A percentile compares a stretch with the other conserved stretches of the same genome.
phyloP scores from a whole-genome alignment of 495 filamentous ascomycete species.

The Parachaetomium inaequale region DNA sequence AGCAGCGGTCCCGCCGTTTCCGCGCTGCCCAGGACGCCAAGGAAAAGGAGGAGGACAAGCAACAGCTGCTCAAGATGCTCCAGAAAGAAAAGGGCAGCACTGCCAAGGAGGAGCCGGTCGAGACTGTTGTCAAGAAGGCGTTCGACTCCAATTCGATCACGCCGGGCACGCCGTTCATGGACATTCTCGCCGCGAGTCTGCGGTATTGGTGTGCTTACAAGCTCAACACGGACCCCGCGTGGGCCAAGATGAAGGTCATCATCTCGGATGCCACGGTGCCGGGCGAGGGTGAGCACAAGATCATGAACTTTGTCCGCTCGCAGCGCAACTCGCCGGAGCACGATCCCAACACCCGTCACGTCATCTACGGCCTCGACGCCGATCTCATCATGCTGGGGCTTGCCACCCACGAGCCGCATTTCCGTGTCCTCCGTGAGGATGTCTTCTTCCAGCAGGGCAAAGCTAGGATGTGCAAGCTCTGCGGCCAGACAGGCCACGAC shows the following conservation, averaged over 20 bases:
- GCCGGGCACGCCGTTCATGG: conserved; percentile 98
- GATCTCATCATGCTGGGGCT: conserved; percentile 99
- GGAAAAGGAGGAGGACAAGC: conserved; percentile 89
- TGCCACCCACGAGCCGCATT: conserved; percentile 95
- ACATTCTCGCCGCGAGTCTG: conserved; percentile 84
- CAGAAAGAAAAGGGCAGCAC: conserved; percentile 63
- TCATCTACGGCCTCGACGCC: conserved; percentile 93
- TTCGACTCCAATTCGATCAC: conserved; percentile 99
- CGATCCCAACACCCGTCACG: conserved; percentile 94
- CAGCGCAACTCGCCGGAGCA: conserved; percentile 87
- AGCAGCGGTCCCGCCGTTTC: conserved; percentile 88
- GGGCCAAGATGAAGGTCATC: conserved; percentile 95
- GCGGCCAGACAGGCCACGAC: conserved; percentile 86
- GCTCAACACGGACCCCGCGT: conserved; percentile 93
- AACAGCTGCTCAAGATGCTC: conserved; percentile 77
- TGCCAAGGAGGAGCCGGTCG: conserved; percentile 56
- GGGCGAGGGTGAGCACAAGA: conserved; percentile 98
- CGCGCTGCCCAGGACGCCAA: conserved; percentile 90
- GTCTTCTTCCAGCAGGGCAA: conserved; percentile 89
- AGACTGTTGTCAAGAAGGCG: conserved; percentile 76
- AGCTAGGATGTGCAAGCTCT: conserved; percentile 74
- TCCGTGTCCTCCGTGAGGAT: conserved; percentile 94
- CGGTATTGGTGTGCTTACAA: conserved; percentile 97
- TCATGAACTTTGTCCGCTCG: conserved; percentile 96
- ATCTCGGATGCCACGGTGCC: conserved; percentile 98